Evolutionary conservation across 1,284 basidiomycete genomes (phyloP).

Genomic region (Ganoderma meredithae): DNA sequence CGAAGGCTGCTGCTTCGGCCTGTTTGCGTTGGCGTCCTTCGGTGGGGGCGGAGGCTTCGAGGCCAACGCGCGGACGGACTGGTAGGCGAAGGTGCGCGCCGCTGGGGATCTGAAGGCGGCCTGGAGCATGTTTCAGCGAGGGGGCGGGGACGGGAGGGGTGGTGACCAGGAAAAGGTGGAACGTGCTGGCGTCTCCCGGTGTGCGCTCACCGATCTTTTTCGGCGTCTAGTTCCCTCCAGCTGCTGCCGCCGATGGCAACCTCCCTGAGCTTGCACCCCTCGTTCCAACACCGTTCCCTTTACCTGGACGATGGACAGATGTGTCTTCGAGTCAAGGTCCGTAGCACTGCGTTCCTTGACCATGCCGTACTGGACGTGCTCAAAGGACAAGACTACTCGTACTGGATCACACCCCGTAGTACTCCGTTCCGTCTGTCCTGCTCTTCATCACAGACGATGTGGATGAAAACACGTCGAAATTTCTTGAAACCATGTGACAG

Average conservation of each 20-base stretch:
- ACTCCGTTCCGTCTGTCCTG: too few species aligned
- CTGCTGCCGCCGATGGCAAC: background rate
- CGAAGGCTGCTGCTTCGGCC: conserved; percentile 5
- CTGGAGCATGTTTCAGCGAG: conserved; percentile 26
- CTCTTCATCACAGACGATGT: background rate
- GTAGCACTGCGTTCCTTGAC: too few species aligned
- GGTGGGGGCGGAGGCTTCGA: conserved; percentile 37
- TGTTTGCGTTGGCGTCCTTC: conserved; percentile 17
- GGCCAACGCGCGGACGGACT: conserved; percentile 37
- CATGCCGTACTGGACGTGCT: too few species aligned
- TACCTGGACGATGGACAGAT: too few species aligned
- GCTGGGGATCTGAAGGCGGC: conserved; percentile 29
- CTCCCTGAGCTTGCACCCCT: too few species aligned
- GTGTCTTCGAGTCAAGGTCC: too few species aligned
- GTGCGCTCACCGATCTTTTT: conserved; percentile 16
- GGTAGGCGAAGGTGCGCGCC: conserved; percentile 26
- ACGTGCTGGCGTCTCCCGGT: conserved; percentile 17
- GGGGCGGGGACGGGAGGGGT: background rate
- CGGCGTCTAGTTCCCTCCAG: conserved; percentile 3
- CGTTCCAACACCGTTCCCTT: too few species aligned
- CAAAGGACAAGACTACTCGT: background rate
- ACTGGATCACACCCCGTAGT: background rate
- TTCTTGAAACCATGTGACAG: too few species aligned
- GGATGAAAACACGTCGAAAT: background rate
- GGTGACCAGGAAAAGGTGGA: conserved; percentile 27